Evolutionary conservation across 805 yeast genomes (phyloP).

Genomic region (Teunomyces lycoperdinae): DNA sequence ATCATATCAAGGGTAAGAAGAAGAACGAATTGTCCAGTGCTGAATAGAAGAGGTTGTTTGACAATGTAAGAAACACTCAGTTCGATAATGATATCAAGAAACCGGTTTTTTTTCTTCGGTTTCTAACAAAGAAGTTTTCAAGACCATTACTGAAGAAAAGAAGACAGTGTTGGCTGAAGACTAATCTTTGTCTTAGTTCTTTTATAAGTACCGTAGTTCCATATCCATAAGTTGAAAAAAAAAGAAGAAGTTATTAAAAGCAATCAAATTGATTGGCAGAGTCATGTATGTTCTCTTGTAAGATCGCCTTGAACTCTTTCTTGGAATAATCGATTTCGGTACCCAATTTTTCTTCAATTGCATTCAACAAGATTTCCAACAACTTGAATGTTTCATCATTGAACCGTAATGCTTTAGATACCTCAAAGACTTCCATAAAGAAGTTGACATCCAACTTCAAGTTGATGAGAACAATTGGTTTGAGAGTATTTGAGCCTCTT

Average conservation of each 20-base stretch:
- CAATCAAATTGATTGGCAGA: constrained; percentile 34
- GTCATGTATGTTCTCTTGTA: constrained; percentile 24
- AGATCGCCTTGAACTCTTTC: constrained; percentile 26
- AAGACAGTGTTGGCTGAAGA: neutral
- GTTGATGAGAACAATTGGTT: constrained; percentile 20
- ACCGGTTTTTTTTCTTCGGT: neutral
- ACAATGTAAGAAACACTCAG: constrained; percentile 20
- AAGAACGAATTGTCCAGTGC: constrained; percentile 51
- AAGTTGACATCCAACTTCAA: constrained; percentile 37
- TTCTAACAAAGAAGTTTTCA: constrained; percentile 2
- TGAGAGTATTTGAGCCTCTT: constrained; percentile 18
- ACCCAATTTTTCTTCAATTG: constrained; percentile 11
- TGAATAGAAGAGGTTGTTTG: constrained; percentile 55
- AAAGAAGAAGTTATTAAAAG: constrained; percentile 13
- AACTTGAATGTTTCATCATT: constrained; percentile 27
- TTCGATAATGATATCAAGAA: constrained; percentile 15
- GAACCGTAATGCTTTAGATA: constrained; percentile 29
- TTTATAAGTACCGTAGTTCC: neutral
- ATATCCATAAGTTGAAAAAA: neutral
- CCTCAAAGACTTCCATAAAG: constrained; percentile 38
- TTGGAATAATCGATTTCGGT: constrained; percentile 19
- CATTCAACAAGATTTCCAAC: constrained; percentile 9
- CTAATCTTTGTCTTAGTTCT: neutral
- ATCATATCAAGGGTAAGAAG: constrained; percentile 66
- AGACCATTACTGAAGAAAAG: neutral